Percentiles rank a stretch among this genome's conserved stretches.
Evolutionary conservation across 768 basidiomycete species (phyloP).

Genomic region (Hygrocybe punicea): DNA sequence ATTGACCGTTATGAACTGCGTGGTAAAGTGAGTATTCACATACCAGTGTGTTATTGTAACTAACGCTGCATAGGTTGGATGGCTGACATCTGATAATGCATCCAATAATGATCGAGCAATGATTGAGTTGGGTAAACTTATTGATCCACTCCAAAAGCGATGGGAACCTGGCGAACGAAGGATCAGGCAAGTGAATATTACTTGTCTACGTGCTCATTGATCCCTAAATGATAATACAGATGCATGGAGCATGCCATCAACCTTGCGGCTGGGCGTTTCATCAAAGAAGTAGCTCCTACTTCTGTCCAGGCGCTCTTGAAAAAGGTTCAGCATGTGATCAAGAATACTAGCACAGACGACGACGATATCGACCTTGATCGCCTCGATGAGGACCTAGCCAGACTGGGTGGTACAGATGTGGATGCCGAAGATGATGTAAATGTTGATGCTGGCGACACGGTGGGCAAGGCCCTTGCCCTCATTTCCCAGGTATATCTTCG

Average conservation of each 20-base stretch:
- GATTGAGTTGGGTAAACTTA: constrained; percentile 13
- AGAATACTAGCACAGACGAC: not conserved
- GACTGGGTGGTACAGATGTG: not conserved
- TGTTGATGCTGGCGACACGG: not conserved
- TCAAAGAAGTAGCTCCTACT: constrained; percentile 21
- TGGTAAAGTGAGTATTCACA: constrained; percentile 18
- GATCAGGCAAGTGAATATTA: constrained; percentile 16
- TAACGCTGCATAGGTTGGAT: constrained; percentile 23
- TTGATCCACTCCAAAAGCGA: constrained; percentile 10
- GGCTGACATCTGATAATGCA: constrained; percentile 31
- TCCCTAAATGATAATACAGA: constrained; percentile 10
- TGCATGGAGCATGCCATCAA: constrained; percentile 36
- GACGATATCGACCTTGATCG: not conserved
- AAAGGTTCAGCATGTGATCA: too few relatives aligned
- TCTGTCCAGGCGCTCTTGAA: not conserved
- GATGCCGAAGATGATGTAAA: not conserved
- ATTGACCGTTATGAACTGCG: constrained; percentile 18
- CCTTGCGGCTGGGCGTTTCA: constrained; percentile 27
- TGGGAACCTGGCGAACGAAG: constrained; percentile 23
- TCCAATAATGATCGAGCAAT: constrained; percentile 26
- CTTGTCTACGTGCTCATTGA: not conserved
- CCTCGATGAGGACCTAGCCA: not conserved
- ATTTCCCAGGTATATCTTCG: not conserved
- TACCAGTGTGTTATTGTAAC: not conserved
- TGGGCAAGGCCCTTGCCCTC: not conserved